phyloP scores from a whole-genome alignment of 108 stramenopile genomes.

The Skeletonema marinoi region DNA sequence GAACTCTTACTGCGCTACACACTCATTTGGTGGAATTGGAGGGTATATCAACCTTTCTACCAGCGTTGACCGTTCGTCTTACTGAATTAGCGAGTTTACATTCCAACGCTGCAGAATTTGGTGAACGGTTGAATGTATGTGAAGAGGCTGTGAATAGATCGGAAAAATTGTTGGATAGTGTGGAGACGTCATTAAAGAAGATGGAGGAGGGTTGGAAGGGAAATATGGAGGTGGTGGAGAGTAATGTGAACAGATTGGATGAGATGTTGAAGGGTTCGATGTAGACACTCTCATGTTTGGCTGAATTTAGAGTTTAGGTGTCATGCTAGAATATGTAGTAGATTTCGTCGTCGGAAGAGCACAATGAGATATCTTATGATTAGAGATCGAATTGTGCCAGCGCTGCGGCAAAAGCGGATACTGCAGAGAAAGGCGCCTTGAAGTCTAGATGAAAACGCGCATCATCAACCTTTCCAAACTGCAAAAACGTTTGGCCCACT shows the following conservation, averaged over 20 bases:
- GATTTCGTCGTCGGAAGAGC: background rate
- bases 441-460: slow-evolving; percentile 73
- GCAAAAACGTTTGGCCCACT: slow-evolving; percentile 51
- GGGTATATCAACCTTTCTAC: slow-evolving; percentile 63
- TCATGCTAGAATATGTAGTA: background rate
- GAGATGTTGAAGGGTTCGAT: slow-evolving; percentile 22
- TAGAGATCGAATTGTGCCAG: slow-evolving; percentile 7
- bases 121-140: slow-evolving; percentile 44
- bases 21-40: slow-evolving; percentile 74
- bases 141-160: slow-evolving; percentile 55
- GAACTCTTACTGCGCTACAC: slow-evolving; percentile 72
- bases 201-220: slow-evolving; percentile 62
- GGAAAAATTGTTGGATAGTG: slow-evolving; percentile 35
- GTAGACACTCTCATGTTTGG: background rate
- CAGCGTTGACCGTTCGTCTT: slow-evolving; percentile 65
- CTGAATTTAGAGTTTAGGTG: background rate
- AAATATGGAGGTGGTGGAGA: slow-evolving; percentile 62
- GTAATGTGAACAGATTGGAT: slow-evolving; percentile 72
- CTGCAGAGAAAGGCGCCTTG: slow-evolving; percentile 49
- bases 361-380: too few species aligned
- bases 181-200: slow-evolving; percentile 59
- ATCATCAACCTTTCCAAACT: slow-evolving; percentile 76
- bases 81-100: slow-evolving; percentile 68
- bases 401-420: slow-evolving; percentile 54
- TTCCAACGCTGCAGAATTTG: slow-evolving; percentile 62